Conservation (phyloP, 805 yeast genomes). For the Starmerella bombi region DNA sequence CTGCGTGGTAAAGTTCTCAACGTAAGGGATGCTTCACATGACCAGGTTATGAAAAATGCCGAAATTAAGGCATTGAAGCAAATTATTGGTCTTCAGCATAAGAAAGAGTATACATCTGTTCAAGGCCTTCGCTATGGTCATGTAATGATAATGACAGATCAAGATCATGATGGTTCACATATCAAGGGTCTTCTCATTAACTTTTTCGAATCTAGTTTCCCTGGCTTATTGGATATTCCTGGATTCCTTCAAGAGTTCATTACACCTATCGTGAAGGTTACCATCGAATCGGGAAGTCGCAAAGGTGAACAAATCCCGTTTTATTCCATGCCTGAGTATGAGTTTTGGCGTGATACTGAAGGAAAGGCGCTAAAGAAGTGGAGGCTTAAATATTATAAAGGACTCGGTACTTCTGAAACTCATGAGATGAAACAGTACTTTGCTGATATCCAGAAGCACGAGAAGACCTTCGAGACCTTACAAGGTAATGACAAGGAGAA, state of each 20-base stretch:
- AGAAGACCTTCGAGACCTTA: conserved; percentile 71
- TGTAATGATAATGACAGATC: conserved; percentile 98
- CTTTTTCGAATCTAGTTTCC: conserved; percentile 84
- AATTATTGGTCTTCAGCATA: conserved; percentile 91
- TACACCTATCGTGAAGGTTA: conserved; percentile 91
- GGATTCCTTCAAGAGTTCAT: conserved; percentile 88
- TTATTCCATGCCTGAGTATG: conserved; percentile 92
- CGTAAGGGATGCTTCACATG: conserved; percentile 94
- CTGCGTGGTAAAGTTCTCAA: conserved; percentile 87
- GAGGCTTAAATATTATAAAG: conserved; percentile 93
- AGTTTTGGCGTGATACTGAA: conserved; percentile 77
- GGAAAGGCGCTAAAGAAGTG: conserved; percentile 55
- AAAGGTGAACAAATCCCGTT: conserved; percentile 47
- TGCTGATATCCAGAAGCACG: conserved; percentile 67
- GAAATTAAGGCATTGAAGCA: conserved; percentile 93
- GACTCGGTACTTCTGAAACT: conserved; percentile 88
- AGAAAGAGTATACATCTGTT: conserved; percentile 62
- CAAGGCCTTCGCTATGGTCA: conserved; percentile 82
- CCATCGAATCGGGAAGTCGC: conserved; percentile 41
- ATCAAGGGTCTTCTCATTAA: conserved; percentile 91
- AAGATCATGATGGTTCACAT: conserved; percentile 98
- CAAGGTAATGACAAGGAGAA: conserved; percentile 57
- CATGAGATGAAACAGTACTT: conserved; percentile 82
- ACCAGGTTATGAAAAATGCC: conserved; percentile 80
- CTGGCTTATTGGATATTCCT: conserved; percentile 79